Evolutionary conservation across 164 flowering plant genomes (phyloP).

Genomic region (Aristolochia californica): DNA sequence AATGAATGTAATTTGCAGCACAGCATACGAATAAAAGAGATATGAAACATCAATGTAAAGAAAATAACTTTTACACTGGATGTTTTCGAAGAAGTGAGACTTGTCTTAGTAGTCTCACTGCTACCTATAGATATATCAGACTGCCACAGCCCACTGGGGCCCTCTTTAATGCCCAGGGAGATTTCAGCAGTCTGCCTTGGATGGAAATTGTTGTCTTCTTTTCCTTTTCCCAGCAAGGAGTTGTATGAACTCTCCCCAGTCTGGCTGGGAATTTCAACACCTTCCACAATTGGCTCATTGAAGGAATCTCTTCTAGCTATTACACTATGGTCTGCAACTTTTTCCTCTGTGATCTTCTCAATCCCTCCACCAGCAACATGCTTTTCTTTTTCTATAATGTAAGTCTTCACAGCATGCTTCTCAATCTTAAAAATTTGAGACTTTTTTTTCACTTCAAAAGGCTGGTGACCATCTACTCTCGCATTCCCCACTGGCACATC

Average conservation of each 20-base stretch:
- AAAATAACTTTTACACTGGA: background rate
- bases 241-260: no score
- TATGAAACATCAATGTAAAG: background rate
- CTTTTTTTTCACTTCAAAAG: constrained; percentile 4
- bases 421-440: constrained; percentile 7
- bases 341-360: background rate
- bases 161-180: background rate
- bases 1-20: no score
- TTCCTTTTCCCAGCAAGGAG: constrained; percentile 9
- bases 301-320: no score
- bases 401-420: constrained; percentile 8
- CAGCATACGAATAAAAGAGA: no score
- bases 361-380: background rate
- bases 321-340: background rate
- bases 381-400: background rate
- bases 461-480: background rate
- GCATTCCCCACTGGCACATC: constrained; percentile 7
- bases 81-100: background rate
- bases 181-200: background rate
- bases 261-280: constrained; percentile 7
- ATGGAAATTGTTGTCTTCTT: constrained; percentile 1
- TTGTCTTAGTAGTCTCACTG: background rate
- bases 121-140: background rate
- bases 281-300: background rate
- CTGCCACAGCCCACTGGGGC: background rate